Conservation (phyloP, 2,329 filamentous ascomycete species). For the Colletotrichum sp. region DNA sequence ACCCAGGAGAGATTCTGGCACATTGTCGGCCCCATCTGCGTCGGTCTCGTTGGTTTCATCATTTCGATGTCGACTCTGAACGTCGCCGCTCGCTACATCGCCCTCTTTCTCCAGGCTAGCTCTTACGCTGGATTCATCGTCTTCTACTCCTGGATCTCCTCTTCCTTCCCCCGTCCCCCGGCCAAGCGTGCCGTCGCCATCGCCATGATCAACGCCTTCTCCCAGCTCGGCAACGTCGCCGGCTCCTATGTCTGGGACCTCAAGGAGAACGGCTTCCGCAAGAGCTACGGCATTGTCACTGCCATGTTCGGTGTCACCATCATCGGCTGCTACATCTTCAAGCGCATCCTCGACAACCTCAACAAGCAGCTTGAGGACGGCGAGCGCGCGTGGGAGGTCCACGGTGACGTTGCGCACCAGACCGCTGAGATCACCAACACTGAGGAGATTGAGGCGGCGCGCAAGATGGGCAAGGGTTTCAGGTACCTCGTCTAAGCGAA, state of each 20-base stretch:
- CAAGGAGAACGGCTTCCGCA: slow-evolving; percentile 63
- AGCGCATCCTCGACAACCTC: slow-evolving; percentile 47
- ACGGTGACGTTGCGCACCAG: slow-evolving; percentile 40
- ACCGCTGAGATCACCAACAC: slow-evolving; percentile 44
- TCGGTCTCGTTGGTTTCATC: slow-evolving; percentile 62
- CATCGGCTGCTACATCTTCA: slow-evolving; percentile 54
- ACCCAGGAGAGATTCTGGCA: slow-evolving; percentile 66
- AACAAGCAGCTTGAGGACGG: slow-evolving; percentile 53
- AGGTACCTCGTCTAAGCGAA: slow-evolving; percentile 46
- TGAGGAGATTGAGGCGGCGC: slow-evolving; percentile 47
- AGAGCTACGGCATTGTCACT: slow-evolving; percentile 69
- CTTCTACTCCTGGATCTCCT: slow-evolving; percentile 64
- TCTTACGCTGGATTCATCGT: slow-evolving; percentile 64
- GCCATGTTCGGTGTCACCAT: slow-evolving; percentile 69
- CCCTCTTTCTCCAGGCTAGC: slow-evolving; percentile 63
- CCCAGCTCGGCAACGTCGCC: slow-evolving; percentile 63
- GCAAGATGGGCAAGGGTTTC: slow-evolving; percentile 52
- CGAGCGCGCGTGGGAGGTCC: slow-evolving; percentile 42
- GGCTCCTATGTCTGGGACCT: slow-evolving; percentile 69
- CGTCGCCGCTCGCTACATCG: slow-evolving; percentile 62
- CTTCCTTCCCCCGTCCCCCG: slow-evolving; percentile 61
- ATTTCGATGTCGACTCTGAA: slow-evolving; percentile 65
- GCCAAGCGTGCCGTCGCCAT: slow-evolving; percentile 67
- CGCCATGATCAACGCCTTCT: slow-evolving; percentile 64
- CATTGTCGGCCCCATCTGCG: slow-evolving; percentile 56